A percentile compares a stretch with the other conserved stretches of the same genome.
phyloP scores from a whole-genome alignment of 2,329 filamentous ascomycete genomes.

The Sporothrix dimorphospora region DNA sequence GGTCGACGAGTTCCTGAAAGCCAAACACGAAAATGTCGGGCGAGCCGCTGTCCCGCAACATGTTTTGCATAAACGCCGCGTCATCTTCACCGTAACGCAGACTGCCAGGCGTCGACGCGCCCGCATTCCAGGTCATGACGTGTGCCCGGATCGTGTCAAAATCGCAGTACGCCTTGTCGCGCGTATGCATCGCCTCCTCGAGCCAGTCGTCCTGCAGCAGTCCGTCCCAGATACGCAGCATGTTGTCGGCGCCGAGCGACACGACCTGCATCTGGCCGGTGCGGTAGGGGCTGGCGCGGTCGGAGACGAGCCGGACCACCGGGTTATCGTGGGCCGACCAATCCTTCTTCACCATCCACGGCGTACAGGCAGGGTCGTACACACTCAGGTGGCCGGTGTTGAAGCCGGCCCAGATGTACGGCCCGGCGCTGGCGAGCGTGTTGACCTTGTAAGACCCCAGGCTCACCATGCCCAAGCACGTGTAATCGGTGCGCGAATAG shows the following conservation, averaged over 20 bases:
- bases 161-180: constrained; percentile 79
- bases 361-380: constrained; percentile 80
- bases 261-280: constrained; percentile 82
- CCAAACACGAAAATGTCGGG: constrained; percentile 94
- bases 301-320: constrained; percentile 74
- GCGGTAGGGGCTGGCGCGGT: constrained; percentile 82
- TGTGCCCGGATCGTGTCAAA: constrained; percentile 81
- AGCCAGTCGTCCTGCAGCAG: constrained; percentile 92
- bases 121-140: constrained; percentile 95
- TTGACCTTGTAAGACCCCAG: constrained; percentile 96
- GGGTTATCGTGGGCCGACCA: constrained; percentile 90
- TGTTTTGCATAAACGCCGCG: constrained; percentile 76
- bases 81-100: constrained; percentile 72
- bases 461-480: constrained; percentile 78
- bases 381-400: constrained; percentile 93
- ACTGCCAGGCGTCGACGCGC: constrained; percentile 87
- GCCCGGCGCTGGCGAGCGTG: constrained; percentile 76
- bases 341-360: constrained; percentile 91
- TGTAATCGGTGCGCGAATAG: constrained; percentile 78
- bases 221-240: constrained; percentile 86
- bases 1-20: constrained; percentile 96
- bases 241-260: constrained; percentile 84
- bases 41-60: constrained; percentile 74
- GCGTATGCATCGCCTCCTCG: constrained; percentile 84
- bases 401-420: constrained; percentile 88